Base-by-base conservation (phyloP, 2,329 filamentous ascomycete species). In the Colletotrichum phormii region DNA sequence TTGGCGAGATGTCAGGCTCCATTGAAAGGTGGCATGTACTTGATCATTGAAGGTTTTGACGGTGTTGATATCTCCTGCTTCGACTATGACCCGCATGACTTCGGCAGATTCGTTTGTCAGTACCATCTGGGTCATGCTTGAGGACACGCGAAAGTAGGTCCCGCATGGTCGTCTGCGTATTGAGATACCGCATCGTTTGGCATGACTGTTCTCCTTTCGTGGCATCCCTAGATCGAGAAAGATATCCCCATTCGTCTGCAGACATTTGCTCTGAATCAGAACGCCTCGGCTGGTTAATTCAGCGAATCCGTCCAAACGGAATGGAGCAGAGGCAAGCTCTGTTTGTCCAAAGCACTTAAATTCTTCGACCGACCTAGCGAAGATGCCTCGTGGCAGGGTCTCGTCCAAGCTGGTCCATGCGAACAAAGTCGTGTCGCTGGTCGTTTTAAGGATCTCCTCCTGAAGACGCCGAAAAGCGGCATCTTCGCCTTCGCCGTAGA, bases 341-440 rank as follows among this genome's bases (percentile, higher is more conserved):
- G 15, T 33, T 7, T 9, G 12, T 0, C 53, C 51, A 12, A 35
- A 51, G 1, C 3, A 8, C 1, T 15, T 1, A 31, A 63, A 69
- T 22, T 69, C 66, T 18, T 18, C 12, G 1, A 49, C 33, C 5
- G 31, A 33, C 0, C 26, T 31, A 5, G 66, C 66, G 24, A 69
- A 69, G 4, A 64, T 15, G 2, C 58, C 66, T 11, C 66, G 49
- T 4, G 11, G 12, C 1, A 24, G 12, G 3, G 31, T 6, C 9
- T 33, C 29, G 9, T 57, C 46, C 1, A 1, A 18, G 42, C 24
- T 64, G 4, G 29, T 57, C 66, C 66, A 69, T 6, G 49, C 59
- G 22, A 69, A 33, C 13, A 69, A 18, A 5, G 66, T 64, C 37
- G 49, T 33, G 33, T 69, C 66, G 51, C 63, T 63, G 15, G 15